A percentile compares a stretch with the other conserved stretches of the same genome.
Evolutionary conservation across 352 stramenopile species (phyloP).

Genomic region (Thalassiosira mediterranea): DNA sequence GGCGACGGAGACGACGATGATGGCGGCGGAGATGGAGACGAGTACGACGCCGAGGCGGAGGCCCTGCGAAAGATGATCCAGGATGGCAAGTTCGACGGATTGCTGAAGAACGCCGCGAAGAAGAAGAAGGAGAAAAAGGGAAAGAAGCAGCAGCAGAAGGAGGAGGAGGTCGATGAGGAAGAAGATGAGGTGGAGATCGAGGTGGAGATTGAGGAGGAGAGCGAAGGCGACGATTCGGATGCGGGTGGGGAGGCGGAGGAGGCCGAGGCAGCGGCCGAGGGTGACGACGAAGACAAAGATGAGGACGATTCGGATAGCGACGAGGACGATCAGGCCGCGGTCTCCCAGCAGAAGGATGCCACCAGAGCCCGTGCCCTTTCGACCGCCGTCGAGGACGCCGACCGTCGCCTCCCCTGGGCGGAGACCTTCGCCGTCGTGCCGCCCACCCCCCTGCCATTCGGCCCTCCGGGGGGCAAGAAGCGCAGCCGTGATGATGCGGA

Average conservation of each 20-base stretch:
- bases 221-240: constrained; percentile 27
- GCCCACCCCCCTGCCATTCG: constrained; percentile 68
- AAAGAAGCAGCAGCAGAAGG: constrained; percentile 10
- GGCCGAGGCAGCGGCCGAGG: constrained; percentile 11
- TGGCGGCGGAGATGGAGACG: constrained; percentile 35
- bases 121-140: constrained; percentile 6
- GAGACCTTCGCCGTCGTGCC: constrained; percentile 76
- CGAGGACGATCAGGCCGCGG: constrained; percentile 11
- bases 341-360: constrained; percentile 32
- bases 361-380: constrained; percentile 59
- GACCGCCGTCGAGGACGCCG: constrained; percentile 38
- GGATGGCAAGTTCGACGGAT: constrained; percentile 62
- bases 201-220: constrained; percentile 13
- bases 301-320: constrained; percentile 9
- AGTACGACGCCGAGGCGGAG: constrained; percentile 62
- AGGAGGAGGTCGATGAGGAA: constrained; percentile 8
- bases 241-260: constrained; percentile 20
- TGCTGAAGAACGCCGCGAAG: constrained; percentile 57
- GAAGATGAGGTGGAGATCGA: constrained; percentile 13
- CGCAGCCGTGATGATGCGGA: constrained; percentile 6
- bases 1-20: constrained; percentile 41
- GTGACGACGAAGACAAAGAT: constrained; percentile 44
- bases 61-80: constrained; percentile 67
- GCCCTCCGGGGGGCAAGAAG: constrained; percentile 12
- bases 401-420: constrained; percentile 64